A percentile compares a stretch with the other conserved stretches of the same genome.
phyloP scores from a whole-genome alignment of 176 grass and related monocot species.

The Rhipidocladum racemiflorum region DNA sequence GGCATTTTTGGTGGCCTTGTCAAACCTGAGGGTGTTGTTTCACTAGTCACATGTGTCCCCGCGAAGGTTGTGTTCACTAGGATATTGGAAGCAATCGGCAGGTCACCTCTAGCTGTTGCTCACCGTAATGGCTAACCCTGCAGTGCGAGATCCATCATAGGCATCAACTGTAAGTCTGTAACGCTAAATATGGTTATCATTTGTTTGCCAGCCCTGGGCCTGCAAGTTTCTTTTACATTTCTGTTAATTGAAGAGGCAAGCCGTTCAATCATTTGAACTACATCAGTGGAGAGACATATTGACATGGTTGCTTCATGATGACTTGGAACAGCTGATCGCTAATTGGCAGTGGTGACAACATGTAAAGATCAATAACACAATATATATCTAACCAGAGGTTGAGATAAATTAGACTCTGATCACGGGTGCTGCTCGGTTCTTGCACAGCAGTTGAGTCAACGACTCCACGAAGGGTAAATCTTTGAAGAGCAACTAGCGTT shows the following conservation, averaged over 20 bases:
- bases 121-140: conserved; percentile 62
- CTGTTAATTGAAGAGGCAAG: conserved; percentile 48
- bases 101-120: conserved; percentile 43
- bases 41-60: conserved; percentile 85
- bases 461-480: conserved; percentile 19
- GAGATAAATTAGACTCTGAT: conserved; percentile 18
- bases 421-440: conserved; percentile 30
- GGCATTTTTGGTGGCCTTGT: conserved; percentile 67
- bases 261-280: conserved; percentile 48
- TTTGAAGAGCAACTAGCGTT: conserved; percentile 33
- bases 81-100: conserved; percentile 91
- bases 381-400: conserved; percentile 50
- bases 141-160: conserved; percentile 49
- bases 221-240: conserved; percentile 45
- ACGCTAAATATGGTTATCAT: conserved; percentile 18
- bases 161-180: conserved; percentile 7
- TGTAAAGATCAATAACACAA: conserved; percentile 40
- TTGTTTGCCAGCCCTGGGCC: conserved; percentile 20
- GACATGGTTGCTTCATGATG: conserved; percentile 42
- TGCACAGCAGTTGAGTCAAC: conserved; percentile 16
- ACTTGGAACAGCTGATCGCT: conserved; percentile 37
- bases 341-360: conserved; percentile 30
- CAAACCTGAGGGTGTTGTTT: conserved; percentile 56
- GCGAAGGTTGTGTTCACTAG: conserved; percentile 90
- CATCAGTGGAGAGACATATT: conserved; percentile 43